Base-by-base conservation (phyloP, 768 basidiomycete genomes). In the Psilocybe cubensis region DNA sequence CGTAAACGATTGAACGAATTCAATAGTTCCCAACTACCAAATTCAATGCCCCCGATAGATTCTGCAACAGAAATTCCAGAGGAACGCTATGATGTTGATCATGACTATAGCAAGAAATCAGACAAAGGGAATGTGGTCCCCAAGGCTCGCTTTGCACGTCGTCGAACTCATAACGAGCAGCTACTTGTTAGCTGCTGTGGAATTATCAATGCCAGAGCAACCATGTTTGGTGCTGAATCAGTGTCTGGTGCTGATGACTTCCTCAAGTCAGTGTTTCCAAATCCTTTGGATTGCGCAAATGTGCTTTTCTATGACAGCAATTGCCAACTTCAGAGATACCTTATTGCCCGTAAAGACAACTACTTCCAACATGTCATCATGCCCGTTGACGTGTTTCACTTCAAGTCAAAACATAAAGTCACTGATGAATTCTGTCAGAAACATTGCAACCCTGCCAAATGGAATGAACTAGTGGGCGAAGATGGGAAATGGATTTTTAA, bases 101-200 rank as follows among this genome's bases (percentile, higher is more conserved):
- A 47, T 14, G 28, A 49, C 28, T 23, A 20, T 12, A 29, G 27
- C 6, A 49, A 31, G 4, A 64, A 64, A 29, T 28, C 56, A 0
- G 50, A 51, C 7, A 24, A 49, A 21, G 64, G 64, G 0, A 65
- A 65, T 40, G 35, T 47, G 24, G 43, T 25, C 9, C 27, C 48
- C 14, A 59, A 55, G 27, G 58, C 57, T 3, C 24, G 48, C 3
- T 66, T 66, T 56, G 46, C 51, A 11, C 54, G 58, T 2, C 47
- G 60, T 27, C 51, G 61, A 12, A 68, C 64, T 9, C 66, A 68
- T 31, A 68, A 66, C 52, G 63, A 66, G 54, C 64, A 68, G 47
- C 27, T 57, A 2, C 23, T 68, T 25, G 61, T 66, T 1, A 38
- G 56, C 24, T 51, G 54, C 21, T 65, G 63, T 59, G 64, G 63